Base-by-base conservation (phyloP, 371 early-diverging fungal genomes). In the Lichtheimia corymbifera region DNA sequence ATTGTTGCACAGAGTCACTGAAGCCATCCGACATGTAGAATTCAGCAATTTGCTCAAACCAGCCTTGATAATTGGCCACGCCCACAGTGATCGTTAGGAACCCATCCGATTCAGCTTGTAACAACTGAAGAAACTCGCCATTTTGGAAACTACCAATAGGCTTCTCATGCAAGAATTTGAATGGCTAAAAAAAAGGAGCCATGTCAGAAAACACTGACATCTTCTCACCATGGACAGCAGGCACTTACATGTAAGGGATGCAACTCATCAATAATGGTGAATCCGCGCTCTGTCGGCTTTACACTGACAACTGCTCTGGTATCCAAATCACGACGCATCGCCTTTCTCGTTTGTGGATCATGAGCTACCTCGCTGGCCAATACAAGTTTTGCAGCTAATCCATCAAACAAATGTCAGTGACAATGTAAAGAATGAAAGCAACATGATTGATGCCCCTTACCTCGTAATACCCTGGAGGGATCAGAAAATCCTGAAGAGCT, bases 121-220 rank as follows among this genome's bases (percentile, higher is more conserved):
- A 65, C 3, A 97, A 82, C 51, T 85, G 84, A 27, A 96, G 70
- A 66, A 94, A 93, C 68, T 90, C 88, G 2, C 84, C 89, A 58
- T 89, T 85, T 11, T 68, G 75, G 63, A 95, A 94, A 15, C 74
- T 85, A 4, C 70, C 65, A 9, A 93, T 72, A 2, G 90, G 93
- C 68, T 97, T 97, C 24, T 87, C 83, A 11, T 71, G 69, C 59
- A 97, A 67, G 55, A 87, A 97, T 77, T 97, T 96, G 84, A 93
- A 96, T 1, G 89, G 87, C 77, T 86, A 53, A 30, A 1, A 47
- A 22, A 47, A 5, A 2, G n/a, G 14, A 43, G 1, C 44, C 9
- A 47, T n/a, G 2, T 47, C 11, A 35, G 35, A 5, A 14, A 47
- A 47, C 6, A 6, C 47, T 17, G 11, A 18, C 47, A 47, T 14